Base-by-base conservation (phyloP, 2,329 filamentous ascomycete genomes). In the Sclerotinia spermophila region DNA sequence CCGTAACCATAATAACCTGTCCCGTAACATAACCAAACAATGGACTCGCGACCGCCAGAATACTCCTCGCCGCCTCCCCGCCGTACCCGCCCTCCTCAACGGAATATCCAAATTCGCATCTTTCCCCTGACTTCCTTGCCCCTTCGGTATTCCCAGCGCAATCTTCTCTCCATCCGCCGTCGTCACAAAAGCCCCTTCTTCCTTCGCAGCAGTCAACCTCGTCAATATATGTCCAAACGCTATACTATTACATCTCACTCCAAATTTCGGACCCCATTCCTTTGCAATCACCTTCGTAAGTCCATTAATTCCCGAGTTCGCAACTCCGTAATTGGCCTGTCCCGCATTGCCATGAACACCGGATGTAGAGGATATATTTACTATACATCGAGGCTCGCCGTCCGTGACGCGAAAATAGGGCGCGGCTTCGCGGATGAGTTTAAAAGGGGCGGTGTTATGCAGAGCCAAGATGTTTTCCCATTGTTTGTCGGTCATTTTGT, bases 401-500 rank as follows among this genome's bases (percentile, higher is more conserved):
- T 97, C 94, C 75, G 90, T 91, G 74, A 97, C 92, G 55, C 94
- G 89, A 84, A 97, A 97, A 81, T 92, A 97, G 33, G 92, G 92
- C 0, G 92, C 91, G 1, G 92, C 92, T 60, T 89, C 90, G 69
- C 93, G 87, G 73, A 96, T 84, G 68, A 97, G 89, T 79, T 90
- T 90, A 85, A 97, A 97, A 17, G 94, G 94, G 2, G 92, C 93
- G 19, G 92, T 96, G 79, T 87, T 90, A 85, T 97, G 94, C 62
- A 97, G 85, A 33, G 90, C 88, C 42, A 97, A 83, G 80, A 97
- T 97, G 66, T 91, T 94, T 73, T 96, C 91, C 92, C 92, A 96
- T 85, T 96, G 93, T 83, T 92, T 92, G 84, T 96, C 92, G 24
- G 90, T 92, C 85, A 93, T 95, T 85, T 96, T 96, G 85, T 96